Conservation (phyloP, 371 early-diverging fungal species). For the Umbelopsis sp. region DNA sequence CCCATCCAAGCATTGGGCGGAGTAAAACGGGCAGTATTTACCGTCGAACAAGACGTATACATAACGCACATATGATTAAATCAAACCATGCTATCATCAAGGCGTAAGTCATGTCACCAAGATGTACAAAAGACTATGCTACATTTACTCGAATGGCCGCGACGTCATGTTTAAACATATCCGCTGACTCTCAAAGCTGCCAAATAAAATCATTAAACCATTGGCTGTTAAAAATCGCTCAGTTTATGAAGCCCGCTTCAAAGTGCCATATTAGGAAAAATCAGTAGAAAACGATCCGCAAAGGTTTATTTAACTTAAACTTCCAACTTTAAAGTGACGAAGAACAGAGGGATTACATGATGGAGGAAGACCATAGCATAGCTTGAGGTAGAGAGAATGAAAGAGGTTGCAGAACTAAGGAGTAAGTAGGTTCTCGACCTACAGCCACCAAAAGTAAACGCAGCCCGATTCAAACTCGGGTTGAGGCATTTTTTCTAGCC, state of each 20-base stretch:
- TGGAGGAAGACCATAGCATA: neutral
- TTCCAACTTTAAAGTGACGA: no score
- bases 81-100: no score
- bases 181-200: neutral
- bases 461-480: constrained; percentile 14
- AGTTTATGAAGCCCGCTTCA: neutral
- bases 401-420: neutral
- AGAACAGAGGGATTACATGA: no score
- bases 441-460: neutral
- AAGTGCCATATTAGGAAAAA: neutral
- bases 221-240: constrained; percentile 18
- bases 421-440: neutral
- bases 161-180: no score
- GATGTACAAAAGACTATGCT: no score
- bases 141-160: no score
- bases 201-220: neutral
- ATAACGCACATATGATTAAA: no score
- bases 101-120: neutral
- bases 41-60: no score
- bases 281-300: neutral
- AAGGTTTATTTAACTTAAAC: neutral
- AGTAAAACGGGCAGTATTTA: no score
- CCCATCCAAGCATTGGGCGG: no score
- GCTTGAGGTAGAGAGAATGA: neutral
- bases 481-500: constrained; percentile 14